Percentiles rank a stretch among this genome's conserved stretches.
These are phyloP conservation scores for Macrophomina tecta DNA, from an alignment of 2,329 filamentous ascomycete species.

Conservation along the genomic window DNA sequence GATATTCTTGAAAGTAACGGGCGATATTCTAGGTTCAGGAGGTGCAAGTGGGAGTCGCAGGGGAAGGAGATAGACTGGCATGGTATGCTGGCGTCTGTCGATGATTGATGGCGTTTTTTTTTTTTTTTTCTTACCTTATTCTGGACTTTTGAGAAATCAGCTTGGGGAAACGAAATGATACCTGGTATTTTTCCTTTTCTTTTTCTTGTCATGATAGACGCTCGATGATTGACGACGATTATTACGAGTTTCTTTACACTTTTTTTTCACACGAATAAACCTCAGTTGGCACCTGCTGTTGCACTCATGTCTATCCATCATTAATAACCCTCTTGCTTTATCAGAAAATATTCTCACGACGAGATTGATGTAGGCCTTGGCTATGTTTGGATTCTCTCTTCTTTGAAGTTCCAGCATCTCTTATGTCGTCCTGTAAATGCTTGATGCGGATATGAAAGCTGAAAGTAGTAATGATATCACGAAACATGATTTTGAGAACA, in stretches of 20 bases:
- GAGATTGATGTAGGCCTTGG: neutral
- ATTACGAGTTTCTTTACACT: conserved; percentile 15
- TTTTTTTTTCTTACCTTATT: neutral
- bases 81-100: conserved; percentile 3
- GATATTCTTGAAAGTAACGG: conserved; percentile 27
- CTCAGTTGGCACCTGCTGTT: neutral
- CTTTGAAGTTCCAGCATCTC: neutral
- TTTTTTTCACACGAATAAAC: neutral
- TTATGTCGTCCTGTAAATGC: neutral
- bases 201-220: neutral
- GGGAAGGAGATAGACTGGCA: conserved; percentile 7
- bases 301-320: neutral
- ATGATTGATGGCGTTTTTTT: conserved; percentile 14
- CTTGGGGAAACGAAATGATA: conserved; percentile 12
- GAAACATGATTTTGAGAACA: neutral
- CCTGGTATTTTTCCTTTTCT: neutral
- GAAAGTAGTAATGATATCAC: conserved; percentile 18
- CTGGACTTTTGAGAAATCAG: neutral
- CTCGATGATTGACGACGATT: conserved; percentile 8
- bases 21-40: conserved; percentile 21
- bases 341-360: neutral
- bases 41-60: neutral
- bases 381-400: neutral
- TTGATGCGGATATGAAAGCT: neutral
- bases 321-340: conserved; percentile 3